Evolutionary conservation across 2,329 filamentous ascomycete genomes (phyloP).

Genomic region (Blastomyces parvus): DNA sequence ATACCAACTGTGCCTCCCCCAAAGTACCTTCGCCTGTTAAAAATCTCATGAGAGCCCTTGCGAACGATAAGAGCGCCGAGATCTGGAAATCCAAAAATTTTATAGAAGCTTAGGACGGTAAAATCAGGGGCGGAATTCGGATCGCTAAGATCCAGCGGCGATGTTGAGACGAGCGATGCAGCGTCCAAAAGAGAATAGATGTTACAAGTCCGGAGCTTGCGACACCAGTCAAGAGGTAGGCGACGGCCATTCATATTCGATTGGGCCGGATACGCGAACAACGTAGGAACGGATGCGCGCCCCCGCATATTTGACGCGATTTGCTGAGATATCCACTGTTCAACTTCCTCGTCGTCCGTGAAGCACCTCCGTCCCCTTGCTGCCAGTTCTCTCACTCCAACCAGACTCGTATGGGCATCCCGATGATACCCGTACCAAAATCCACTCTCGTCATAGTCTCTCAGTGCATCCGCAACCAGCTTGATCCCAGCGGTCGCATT

Average conservation of each 20-base stretch:
- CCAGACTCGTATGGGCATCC: conserved; percentile 75
- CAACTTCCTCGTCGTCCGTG: conserved; percentile 51
- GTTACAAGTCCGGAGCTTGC: conserved; percentile 37
- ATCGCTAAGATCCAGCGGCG: conserved; percentile 61
- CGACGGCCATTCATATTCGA: conserved; percentile 84
- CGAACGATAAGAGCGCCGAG: conserved; percentile 76
- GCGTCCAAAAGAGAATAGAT: conserved; percentile 70
- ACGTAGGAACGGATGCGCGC: conserved; percentile 25
- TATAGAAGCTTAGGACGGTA: conserved; percentile 79
- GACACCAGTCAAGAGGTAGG: conserved; percentile 61
- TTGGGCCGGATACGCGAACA: conserved; percentile 81
- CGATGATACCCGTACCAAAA: conserved; percentile 78
- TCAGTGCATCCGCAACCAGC: conserved; percentile 68
- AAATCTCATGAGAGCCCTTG: conserved; percentile 55
- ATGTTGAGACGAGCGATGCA: conserved; percentile 69
- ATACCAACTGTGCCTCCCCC: conserved; percentile 91
- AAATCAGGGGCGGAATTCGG: conserved; percentile 64
- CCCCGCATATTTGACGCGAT: conserved; percentile 11
- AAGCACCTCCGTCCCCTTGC: conserved; percentile 54
- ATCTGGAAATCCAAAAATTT: conserved; percentile 96
- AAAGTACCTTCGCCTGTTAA: conserved; percentile 68
- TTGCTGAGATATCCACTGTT: conserved; percentile 51
- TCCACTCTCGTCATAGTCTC: conserved; percentile 52
- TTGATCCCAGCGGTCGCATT: conserved; percentile 91
- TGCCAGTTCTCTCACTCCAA: conserved; percentile 70